Conservation (phyloP, 192 early-diverging fungal genomes). For the Piromyces finnis region DNA sequence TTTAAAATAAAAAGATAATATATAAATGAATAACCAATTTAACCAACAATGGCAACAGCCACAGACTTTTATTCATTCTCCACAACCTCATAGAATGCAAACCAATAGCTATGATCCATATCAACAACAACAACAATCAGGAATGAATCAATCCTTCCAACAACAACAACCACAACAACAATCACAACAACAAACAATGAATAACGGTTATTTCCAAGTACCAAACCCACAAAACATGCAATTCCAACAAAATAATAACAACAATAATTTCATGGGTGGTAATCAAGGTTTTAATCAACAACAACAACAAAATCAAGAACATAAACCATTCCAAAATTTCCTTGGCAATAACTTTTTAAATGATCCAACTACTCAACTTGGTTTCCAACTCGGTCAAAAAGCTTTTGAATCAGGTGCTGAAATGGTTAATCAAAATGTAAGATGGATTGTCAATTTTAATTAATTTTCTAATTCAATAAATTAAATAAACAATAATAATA, state of each 20-base stretch:
- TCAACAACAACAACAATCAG: not conserved
- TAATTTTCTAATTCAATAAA: too few species aligned
- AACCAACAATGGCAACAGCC: not conserved
- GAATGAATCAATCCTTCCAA: not conserved
- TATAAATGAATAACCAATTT: not conserved
- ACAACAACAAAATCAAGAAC: not conserved
- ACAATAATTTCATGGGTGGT: not conserved
- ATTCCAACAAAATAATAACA: not conserved
- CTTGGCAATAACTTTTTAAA: constrained; percentile 4
- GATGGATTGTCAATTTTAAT: not conserved
- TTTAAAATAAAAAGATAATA: too few species aligned
- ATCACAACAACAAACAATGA: not conserved
- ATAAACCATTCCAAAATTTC: not conserved
- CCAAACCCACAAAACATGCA: not conserved
- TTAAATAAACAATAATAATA: too few species aligned
- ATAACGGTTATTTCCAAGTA: not conserved
- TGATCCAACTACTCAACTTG: constrained; percentile 70
- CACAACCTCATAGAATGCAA: not conserved
- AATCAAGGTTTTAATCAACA: not conserved
- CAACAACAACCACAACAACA: not conserved
- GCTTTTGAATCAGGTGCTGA: constrained; percentile 69
- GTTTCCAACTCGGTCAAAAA: constrained; percentile 79
- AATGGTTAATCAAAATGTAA: constrained; percentile 81
- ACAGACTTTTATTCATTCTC: not conserved
- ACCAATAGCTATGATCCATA: not conserved